A percentile compares a stretch with the other conserved stretches of the same genome.
phyloP scores from a whole-genome alignment of 257 asterid genomes.

The Ilex asprella region DNA sequence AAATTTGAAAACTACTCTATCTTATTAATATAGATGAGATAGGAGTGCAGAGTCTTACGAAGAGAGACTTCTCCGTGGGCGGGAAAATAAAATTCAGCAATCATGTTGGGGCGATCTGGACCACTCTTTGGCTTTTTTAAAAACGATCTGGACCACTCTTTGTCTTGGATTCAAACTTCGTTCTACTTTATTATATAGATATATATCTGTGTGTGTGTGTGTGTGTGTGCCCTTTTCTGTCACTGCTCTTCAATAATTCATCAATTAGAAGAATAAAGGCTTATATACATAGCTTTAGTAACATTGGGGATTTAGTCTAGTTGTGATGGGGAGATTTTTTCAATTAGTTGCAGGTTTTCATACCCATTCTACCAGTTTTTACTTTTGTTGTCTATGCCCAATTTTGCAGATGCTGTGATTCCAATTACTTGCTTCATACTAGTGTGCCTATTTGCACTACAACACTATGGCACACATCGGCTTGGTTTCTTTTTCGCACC shows the following conservation, averaged over 20 bases:
- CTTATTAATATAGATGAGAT: too few species aligned
- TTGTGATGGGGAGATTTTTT: background rate
- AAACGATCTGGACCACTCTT: too few species aligned
- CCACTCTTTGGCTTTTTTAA: too few species aligned
- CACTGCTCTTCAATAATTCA: background rate
- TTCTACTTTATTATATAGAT: too few species aligned
- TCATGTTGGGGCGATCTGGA: too few species aligned
- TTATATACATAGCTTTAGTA: background rate
- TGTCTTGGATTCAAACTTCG: too few species aligned
- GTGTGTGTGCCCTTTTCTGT: background rate
- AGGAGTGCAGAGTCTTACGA: too few species aligned
- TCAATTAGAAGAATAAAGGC: background rate
- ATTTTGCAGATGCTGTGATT: slow-evolving; percentile 1
- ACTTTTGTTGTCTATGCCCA: background rate
- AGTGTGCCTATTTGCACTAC: slow-evolving; percentile 1
- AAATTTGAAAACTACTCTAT: too few species aligned
- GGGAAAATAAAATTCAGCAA: too few species aligned
- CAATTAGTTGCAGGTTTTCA: background rate
- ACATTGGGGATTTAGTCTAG: background rate
- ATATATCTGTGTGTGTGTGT: too few species aligned
- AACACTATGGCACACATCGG: slow-evolving; percentile 4
- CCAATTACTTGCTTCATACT: slow-evolving; percentile 1
- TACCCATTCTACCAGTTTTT: background rate
- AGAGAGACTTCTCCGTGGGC: too few species aligned
- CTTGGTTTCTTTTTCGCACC: slow-evolving; percentile 1